These are phyloP conservation scores for Phytophthora pseudosyringae DNA, from an alignment of 352 stramenopile species.

Conservation along the genomic window DNA sequence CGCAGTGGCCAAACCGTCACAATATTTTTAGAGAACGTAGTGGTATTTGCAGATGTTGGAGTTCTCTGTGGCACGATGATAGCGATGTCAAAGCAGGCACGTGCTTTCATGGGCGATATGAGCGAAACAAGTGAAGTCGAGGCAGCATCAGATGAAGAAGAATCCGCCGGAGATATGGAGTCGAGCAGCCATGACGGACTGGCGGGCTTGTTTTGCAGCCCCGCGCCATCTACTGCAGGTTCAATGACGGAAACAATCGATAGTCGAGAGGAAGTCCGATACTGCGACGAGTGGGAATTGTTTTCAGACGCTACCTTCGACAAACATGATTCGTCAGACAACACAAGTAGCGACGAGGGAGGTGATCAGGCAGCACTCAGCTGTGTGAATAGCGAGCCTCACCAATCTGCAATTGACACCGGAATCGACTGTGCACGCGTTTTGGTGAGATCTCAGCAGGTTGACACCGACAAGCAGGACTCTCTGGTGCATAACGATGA, in stretches of 20 bases:
- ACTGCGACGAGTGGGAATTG: conserved; percentile 51
- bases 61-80: background rate
- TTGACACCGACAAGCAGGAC: conserved; percentile 11
- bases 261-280: conserved; percentile 44
- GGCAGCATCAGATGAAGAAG: conserved; percentile 15
- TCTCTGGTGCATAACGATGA: background rate
- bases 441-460: conserved; percentile 4
- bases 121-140: conserved; percentile 15
- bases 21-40: conserved; percentile 40
- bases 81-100: conserved; percentile 10
- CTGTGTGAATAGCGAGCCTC: background rate
- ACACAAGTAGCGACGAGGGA: background rate
- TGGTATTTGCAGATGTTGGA: conserved; percentile 17
- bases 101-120: conserved; percentile 17
- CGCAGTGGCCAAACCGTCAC: conserved; percentile 16
- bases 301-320: conserved; percentile 24
- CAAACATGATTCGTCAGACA: conserved; percentile 6
- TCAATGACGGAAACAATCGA: conserved; percentile 49
- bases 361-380: background rate
- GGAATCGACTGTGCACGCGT: conserved; percentile 1
- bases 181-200: background rate
- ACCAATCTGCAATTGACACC: conserved; percentile 1
- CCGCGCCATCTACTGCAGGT: conserved; percentile 29
- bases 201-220: background rate
- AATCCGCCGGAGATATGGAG: background rate